phyloP scores from a whole-genome alignment of 805 yeast genomes.

The Metschnikowia lachancei region DNA sequence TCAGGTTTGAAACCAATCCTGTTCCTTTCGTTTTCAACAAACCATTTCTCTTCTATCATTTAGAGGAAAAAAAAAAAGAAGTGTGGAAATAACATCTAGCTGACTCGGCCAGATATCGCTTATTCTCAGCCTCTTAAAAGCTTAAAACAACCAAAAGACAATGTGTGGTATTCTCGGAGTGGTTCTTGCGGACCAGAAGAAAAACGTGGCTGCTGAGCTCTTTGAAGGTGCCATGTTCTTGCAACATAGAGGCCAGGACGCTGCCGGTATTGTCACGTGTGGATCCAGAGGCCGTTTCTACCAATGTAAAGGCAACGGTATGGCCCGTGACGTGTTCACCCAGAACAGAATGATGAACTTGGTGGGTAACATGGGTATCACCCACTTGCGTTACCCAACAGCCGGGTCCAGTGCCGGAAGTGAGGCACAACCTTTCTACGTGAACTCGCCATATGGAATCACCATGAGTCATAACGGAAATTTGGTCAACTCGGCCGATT shows the following conservation, averaged over 20 bases:
- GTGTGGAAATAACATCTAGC: neutral
- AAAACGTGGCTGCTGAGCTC: constrained; percentile 81
- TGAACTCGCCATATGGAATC: constrained; percentile 94
- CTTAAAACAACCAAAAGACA: too few relatives aligned
- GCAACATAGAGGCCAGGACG: constrained; percentile 98
- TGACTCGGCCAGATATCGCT: neutral
- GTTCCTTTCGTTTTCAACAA: neutral
- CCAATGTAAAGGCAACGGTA: constrained; percentile 98
- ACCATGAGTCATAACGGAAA: constrained; percentile 92
- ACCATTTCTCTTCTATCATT: neutral
- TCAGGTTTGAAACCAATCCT: too few relatives aligned
- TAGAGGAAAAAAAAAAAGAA: neutral
- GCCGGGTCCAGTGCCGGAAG: constrained; percentile 95
- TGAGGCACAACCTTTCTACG: constrained; percentile 98
- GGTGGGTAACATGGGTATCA: constrained; percentile 92
- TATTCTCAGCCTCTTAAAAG: neutral
- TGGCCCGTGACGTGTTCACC: constrained; percentile 97
- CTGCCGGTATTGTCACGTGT: constrained; percentile 98
- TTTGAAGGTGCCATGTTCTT: constrained; percentile 89
- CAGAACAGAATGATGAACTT: constrained; percentile 72
- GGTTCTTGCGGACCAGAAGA: constrained; percentile 70
- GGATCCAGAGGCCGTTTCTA: constrained; percentile 90
- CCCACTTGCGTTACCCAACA: constrained; percentile 93
- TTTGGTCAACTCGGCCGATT: constrained; percentile 78
- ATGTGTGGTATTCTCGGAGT: constrained; percentile 96